These are phyloP conservation scores for Picea glauca DNA, from an alignment of 75 land plant genomes.

Conservation along the genomic window DNA sequence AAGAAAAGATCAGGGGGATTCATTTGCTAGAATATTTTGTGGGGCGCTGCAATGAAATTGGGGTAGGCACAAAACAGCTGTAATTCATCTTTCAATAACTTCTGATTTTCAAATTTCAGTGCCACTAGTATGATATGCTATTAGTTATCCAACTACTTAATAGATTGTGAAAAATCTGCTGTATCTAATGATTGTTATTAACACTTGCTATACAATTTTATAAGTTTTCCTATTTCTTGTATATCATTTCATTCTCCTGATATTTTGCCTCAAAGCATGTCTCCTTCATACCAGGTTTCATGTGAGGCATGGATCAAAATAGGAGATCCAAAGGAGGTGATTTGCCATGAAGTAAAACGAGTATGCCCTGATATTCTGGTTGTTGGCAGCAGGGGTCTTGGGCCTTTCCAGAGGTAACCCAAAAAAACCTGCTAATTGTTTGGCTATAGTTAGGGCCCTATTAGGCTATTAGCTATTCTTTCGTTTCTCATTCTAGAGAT, in stretches of 20 bases:
- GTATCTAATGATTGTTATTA: neutral
- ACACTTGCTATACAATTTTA: neutral
- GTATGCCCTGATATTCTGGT: slow-evolving; percentile 78
- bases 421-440: neutral
- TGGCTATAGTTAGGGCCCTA: neutral
- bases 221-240: neutral
- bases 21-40: slow-evolving; percentile 79
- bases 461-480: too few relatives aligned
- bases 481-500: neutral
- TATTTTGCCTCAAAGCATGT: neutral
- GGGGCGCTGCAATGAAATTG: slow-evolving; percentile 54
- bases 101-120: neutral
- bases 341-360: slow-evolving; percentile 66
- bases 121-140: neutral
- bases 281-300: slow-evolving; percentile 36
- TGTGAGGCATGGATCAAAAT: slow-evolving; percentile 90
- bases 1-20: slow-evolving; percentile 53
- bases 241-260: neutral
- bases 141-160: neutral
- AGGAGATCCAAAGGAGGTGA: slow-evolving; percentile 82
- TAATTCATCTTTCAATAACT: neutral
- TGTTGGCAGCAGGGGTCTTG: slow-evolving; percentile 82
- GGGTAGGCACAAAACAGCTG: slow-evolving; percentile 40
- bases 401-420: slow-evolving; percentile 72
- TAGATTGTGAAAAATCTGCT: neutral